Conservation (phyloP, 768 basidiomycete species). For the Macrolepiota albuminosa region DNA sequence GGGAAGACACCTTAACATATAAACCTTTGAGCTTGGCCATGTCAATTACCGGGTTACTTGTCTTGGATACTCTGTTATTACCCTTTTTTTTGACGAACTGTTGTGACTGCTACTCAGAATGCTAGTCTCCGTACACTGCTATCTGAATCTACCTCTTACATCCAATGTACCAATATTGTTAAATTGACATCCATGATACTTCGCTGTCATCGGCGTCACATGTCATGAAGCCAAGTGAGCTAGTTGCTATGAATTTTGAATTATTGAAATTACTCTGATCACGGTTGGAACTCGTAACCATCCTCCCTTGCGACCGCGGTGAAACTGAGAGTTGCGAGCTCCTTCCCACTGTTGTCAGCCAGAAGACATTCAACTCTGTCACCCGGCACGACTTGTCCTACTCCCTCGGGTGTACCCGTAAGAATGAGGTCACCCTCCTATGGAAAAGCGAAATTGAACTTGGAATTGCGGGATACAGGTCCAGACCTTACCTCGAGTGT, state of each 20-base stretch:
- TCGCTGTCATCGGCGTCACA: background rate
- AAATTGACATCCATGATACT: background rate
- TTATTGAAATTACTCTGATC: background rate
- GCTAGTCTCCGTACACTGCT: background rate
- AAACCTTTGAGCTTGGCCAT: background rate
- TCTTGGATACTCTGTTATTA: background rate
- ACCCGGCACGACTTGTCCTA: slow-evolving; percentile 71
- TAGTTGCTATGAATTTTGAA: background rate
- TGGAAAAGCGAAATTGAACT: background rate
- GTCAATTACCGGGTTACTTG: background rate
- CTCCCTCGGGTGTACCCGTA: slow-evolving; percentile 90
- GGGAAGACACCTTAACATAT: background rate
- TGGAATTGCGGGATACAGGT: background rate
- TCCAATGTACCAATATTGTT: background rate
- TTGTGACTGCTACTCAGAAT: background rate
- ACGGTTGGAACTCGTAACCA: slow-evolving; percentile 42
- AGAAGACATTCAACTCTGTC: slow-evolving; percentile 78
- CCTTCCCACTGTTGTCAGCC: slow-evolving; percentile 46
- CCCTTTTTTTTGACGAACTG: background rate
- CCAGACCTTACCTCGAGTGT: slow-evolving; percentile 68
- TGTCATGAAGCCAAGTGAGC: background rate
- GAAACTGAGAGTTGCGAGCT: slow-evolving; percentile 62
- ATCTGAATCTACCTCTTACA: background rate
- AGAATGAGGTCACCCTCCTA: slow-evolving; percentile 91
- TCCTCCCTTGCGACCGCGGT: slow-evolving; percentile 60